Evolutionary conservation across 2,329 filamentous ascomycete species (phyloP), one percentile per base, ranked within the genome.

Genomic region (Nemania serpens): DNA sequence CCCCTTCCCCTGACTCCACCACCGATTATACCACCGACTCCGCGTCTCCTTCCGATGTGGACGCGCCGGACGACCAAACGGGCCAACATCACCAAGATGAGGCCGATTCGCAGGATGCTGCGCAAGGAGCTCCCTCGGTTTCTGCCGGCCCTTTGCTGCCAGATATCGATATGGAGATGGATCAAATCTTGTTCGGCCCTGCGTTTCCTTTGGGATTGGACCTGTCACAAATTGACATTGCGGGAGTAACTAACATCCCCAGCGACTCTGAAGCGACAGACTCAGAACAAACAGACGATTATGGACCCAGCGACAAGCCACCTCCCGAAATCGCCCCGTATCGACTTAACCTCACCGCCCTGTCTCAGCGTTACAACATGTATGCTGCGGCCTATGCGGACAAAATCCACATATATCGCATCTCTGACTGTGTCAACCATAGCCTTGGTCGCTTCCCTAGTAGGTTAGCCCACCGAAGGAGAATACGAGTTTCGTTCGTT

Each of bases 371-470:
- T 43, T 82, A 82, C 70, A 86, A 88, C 80, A 79, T 89, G 20
- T 89, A 88, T 71, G 86, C 88, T 66, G 81, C 79, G 11, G 87
- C 84, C 12, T 88, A 86, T 61, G 75, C 78, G 59, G 78, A 83
- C 47, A 76, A 78, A 54, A 83, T 90, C 13, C 82, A 87, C 66
- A 78, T 88, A 62, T 88, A 83, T 65, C 76, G 75, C 59, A 85
- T 78, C 39, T 78, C 75, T 58, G 79, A 75, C 66, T 78, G 77
- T 59, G 77, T 71, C 15, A 75, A 74, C 25, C 82, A 86, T 65
- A 77, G 76, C 5, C 73, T 89, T 6, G 78, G 81, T 3, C 66
- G 73, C 1, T 70, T 73, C 2, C 81, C 86, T 39, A 53, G 64
- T 66, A 47, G 55, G 64, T 52, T 25, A 25, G 18, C 9, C 33